Base-by-base conservation (phyloP, 164 flowering plant species). In the Annona cherimola region DNA sequence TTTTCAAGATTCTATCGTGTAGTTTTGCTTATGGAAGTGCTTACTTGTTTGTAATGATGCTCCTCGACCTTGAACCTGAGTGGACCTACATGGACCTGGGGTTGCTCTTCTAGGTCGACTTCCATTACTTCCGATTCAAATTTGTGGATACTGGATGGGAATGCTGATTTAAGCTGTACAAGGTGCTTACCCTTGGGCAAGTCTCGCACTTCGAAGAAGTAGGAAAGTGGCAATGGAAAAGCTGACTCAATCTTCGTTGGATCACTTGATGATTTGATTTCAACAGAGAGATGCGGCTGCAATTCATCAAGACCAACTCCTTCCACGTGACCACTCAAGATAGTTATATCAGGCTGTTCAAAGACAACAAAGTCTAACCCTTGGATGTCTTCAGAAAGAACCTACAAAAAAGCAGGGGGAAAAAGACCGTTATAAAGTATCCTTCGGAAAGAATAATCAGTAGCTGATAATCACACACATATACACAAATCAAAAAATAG, bases 251-350 rank as follows among this genome's bases (percentile, higher is more conserved):
- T 74, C 78, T 86, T 88, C 20, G 88, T 87, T 46, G 86, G 83
- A 57, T 96, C 96, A 83, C 79, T 77, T 12, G 92, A 91, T 54
- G 90, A 90, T 78, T 78, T 96, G 63, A 96, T 80, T 83, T 96
- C 96, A 71, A 96, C 94, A 69, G 79, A 68, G 20, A 96, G 81
- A 81, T 90, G 84, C 50, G 94, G 82, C 64, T 85, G 82, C 45
- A 92, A 77, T 70, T 87, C 95, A 42, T 76, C 77, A 6, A 79
- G 81, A 66, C 79, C 82, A 41, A 78, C 69, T 69, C 97, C 97
- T 81, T 92, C 94, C 54, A 90, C 97, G 71, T 90, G 95, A 70
- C 98, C 85, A 78, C 90, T 96, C 73, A 96, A 74, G 72, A 96
- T 86, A 66, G 97, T 93, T 72, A 63, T 77, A 68, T 96, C 98